phyloP scores from a whole-genome alignment of 2,329 filamentous ascomycete genomes.

The Didymella lethalis region DNA sequence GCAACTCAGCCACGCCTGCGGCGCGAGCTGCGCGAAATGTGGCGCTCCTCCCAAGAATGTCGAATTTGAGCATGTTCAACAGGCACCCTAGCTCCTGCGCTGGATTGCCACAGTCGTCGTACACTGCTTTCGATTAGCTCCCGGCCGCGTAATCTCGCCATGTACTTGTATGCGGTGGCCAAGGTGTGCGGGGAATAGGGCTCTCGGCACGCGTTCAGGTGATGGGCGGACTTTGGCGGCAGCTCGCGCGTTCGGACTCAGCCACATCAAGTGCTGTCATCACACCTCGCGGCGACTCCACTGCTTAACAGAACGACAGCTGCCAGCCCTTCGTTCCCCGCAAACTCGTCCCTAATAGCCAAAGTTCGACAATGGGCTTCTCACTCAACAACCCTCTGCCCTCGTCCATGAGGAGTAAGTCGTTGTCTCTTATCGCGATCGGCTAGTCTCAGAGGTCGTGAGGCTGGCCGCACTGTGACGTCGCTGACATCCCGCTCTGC shows the following conservation, averaged over 20 bases:
- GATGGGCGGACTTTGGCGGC: slow-evolving; percentile 14
- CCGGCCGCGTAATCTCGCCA: background rate
- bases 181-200: slow-evolving; percentile 9
- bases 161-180: background rate
- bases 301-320: slow-evolving; percentile 6
- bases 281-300: slow-evolving; percentile 9
- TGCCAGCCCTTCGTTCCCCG: slow-evolving; percentile 4
- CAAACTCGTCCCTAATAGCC: slow-evolving; percentile 7
- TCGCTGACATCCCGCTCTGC: slow-evolving; percentile 47
- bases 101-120: slow-evolving; percentile 13
- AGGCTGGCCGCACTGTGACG: slow-evolving; percentile 30
- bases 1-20: background rate
- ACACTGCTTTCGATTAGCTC: background rate
- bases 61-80: background rate
- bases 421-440: slow-evolving; percentile 7
- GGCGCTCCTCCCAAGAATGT: background rate
- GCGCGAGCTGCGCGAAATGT: background rate
- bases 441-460: slow-evolving; percentile 9
- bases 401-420: slow-evolving; percentile 62
- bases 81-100: background rate
- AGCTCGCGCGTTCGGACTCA: slow-evolving; percentile 14
- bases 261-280: slow-evolving; percentile 22
- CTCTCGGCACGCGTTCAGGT: slow-evolving; percentile 21
- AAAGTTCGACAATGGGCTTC: slow-evolving; percentile 50
- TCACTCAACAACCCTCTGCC: slow-evolving; percentile 64